These are phyloP conservation scores for Myriosclerotinia duriaeana DNA, from an alignment of 2,329 filamentous ascomycete species.

Conservation along the genomic window DNA sequence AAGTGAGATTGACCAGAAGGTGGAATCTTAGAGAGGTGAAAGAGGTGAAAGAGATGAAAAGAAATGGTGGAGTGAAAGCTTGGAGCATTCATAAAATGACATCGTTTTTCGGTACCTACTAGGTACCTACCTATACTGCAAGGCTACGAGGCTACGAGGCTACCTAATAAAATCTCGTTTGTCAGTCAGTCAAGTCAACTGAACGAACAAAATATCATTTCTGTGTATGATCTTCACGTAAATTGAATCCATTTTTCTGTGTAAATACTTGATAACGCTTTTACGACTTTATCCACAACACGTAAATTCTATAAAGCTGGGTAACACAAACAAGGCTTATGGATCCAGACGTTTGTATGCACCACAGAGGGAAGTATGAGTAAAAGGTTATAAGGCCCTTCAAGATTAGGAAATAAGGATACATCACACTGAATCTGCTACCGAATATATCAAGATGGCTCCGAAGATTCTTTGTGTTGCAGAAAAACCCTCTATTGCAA, in stretches of 20 bases:
- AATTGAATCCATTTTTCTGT: neutral
- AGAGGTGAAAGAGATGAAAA: neutral
- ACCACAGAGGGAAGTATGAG: neutral
- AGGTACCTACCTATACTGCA: neutral
- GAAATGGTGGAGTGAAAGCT: neutral
- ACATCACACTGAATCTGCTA: neutral
- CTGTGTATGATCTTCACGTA: neutral
- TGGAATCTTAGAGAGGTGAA: neutral
- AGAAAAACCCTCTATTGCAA: constrained; percentile 92
- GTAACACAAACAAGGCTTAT: neutral
- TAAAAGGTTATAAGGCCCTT: neutral
- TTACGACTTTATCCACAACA: neutral
- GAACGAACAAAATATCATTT: neutral
- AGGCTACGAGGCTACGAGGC: neutral
- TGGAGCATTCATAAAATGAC: too few species aligned
- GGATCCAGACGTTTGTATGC: neutral
- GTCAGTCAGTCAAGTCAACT: neutral
- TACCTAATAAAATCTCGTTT: neutral
- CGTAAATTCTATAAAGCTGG: neutral
- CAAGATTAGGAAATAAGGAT: neutral
- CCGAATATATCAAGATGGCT: constrained; percentile 28
- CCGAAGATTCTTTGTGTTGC: constrained; percentile 70
- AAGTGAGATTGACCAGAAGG: neutral
- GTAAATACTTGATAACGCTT: neutral
- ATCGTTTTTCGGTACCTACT: neutral